These are phyloP conservation scores for Aspergillus carlsbadensis DNA, from an alignment of 495 filamentous ascomycete genomes.

Conservation along the genomic window DNA sequence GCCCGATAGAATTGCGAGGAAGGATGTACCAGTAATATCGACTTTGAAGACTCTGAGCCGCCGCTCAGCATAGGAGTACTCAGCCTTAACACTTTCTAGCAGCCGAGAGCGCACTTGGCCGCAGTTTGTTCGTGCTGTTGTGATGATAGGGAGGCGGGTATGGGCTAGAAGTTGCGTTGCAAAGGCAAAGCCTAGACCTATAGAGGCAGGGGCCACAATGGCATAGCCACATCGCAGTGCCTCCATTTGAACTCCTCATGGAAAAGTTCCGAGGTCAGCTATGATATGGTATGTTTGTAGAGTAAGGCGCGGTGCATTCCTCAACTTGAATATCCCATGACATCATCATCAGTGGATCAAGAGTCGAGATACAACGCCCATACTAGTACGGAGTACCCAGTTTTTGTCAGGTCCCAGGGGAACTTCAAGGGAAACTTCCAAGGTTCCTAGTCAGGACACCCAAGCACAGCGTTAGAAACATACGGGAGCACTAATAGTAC, in stretches of 20 bases:
- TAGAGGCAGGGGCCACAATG: constrained; percentile 60
- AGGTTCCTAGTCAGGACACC: no score
- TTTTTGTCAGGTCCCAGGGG: no score
- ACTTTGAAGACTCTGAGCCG: constrained; percentile 56
- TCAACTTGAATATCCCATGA: no score
- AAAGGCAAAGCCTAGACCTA: constrained; percentile 73
- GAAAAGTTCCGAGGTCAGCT: not conserved
- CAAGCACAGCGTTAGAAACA: no score
- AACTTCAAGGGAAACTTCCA: no score
- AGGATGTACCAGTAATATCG: constrained; percentile 56
- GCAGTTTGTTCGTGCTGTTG: constrained; percentile 63
- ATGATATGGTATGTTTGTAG: no score
- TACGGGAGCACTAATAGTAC: no score
- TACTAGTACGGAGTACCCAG: no score
- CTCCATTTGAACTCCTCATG: constrained; percentile 14
- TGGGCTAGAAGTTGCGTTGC: constrained; percentile 63
- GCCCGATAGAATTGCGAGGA: not conserved
- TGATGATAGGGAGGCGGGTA: constrained; percentile 67
- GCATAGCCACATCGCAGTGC: constrained; percentile 14
- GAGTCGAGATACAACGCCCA: no score
- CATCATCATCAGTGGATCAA: no score
- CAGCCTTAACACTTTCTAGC: constrained; percentile 43
- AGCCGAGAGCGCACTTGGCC: constrained; percentile 50
- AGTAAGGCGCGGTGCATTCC: no score
- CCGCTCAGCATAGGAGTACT: constrained; percentile 34